Evolutionary conservation across 2,329 filamentous ascomycete species (phyloP).

Genomic region (Parafenestella ontariensis): DNA sequence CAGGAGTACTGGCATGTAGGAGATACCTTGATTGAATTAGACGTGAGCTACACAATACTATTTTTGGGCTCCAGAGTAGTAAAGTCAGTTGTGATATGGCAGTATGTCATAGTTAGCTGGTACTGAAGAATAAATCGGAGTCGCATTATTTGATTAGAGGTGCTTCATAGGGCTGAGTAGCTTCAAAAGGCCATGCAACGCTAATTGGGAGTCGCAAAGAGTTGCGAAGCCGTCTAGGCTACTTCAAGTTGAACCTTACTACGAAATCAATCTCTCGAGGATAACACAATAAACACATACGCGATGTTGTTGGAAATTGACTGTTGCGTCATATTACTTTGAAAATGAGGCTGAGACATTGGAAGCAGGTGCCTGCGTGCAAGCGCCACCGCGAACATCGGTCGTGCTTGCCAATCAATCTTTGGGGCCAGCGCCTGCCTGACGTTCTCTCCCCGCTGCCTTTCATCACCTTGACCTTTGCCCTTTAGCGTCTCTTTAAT

Average conservation of each 20-base stretch:
- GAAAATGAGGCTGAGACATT: slow-evolving; percentile 13
- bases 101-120: not conserved
- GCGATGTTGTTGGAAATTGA: not conserved
- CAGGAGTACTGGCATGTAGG: slow-evolving; percentile 1
- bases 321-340: slow-evolving; percentile 5
- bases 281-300: not conserved
- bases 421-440: not conserved
- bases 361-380: slow-evolving; percentile 1
- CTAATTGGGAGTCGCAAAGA: not conserved
- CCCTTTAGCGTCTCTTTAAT: slow-evolving; percentile 10
- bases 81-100: not conserved
- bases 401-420: slow-evolving; percentile 16
- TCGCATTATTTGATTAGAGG: not conserved
- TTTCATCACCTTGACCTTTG: slow-evolving; percentile 8
- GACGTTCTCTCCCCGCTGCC: slow-evolving; percentile 6
- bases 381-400: slow-evolving; percentile 8
- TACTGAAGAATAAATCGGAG: not conserved
- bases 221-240: not conserved
- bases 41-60: not conserved
- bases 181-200: not conserved
- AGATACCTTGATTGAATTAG: not conserved
- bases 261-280: not conserved
- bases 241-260: not conserved
- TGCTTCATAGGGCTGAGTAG: not conserved
- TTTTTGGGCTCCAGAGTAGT: not conserved